Base-by-base conservation (phyloP, 139 green algal genomes). In the Astrephomene gubernaculifera region DNA sequence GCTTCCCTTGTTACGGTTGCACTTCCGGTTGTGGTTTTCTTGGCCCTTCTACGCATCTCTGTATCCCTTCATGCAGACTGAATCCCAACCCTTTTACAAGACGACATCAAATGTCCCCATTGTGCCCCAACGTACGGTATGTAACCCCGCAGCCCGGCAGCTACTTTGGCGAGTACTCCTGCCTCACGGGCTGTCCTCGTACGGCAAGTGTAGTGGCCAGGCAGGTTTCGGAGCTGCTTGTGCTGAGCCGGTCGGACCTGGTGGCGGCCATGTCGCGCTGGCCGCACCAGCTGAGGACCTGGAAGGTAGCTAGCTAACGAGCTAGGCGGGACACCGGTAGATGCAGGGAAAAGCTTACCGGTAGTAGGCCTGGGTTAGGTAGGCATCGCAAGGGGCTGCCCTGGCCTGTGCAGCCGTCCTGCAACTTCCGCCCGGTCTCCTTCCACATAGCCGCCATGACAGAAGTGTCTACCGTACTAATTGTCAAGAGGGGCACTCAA, bases 121-220 rank as follows among this genome's bases (percentile, higher is more conserved):
- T n/a, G n/a, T n/a, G n/a, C n/a, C n/a, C n/a, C n/a, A n/a, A n/a
- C n/a, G n/a, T n/a, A n/a, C n/a, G n/a, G n/a, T n/a, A n/a, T n/a
- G n/a, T n/a, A n/a, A n/a, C n/a, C 36, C 22, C 5, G 4, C 70
- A 61, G 70, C n/a, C 33, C 44, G 36, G 35, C 31, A 10, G n/a
- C 31, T 81, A 53, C 73, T 81, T 81, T 22, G 73, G 73, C 52
- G 73, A 81, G 73, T 81, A 81, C 73, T 35, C 35, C 73, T 81
- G 73, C 52, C 52, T 81, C 35, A 81, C 73, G 21, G 73, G 73
- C 73, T 81, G 73, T 53, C 73, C 73, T 5, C 73, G 73, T 27
- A 81, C 73, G 25, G 73, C 73, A 35, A 57, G 24, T 10, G 73
- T 81, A 27, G 49, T 81, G 25, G 53, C 73, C 22, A 19, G 7